Base-by-base conservation (phyloP, 345 rosid genomes). In the Lepidium sativum region DNA sequence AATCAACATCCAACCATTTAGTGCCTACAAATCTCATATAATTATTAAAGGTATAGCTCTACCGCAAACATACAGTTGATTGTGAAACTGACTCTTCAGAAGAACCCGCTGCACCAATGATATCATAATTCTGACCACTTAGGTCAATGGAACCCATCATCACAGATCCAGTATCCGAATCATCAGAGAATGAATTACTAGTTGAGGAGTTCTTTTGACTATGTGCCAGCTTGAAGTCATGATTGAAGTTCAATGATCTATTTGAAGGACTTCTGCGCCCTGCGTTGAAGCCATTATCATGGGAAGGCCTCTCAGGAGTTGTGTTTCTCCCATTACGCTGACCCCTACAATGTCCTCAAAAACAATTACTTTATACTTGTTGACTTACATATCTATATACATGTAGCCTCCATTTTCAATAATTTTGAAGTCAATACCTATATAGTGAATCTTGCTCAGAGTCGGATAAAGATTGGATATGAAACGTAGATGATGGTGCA, bases 61-160 rank as follows among this genome's bases (percentile, higher is more conserved):
- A 50, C 43, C 2, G 49, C 57, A 15, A 34, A 52, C 84, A 75
- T 77, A 87, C 88, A 10, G 74, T 10, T 54, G 76, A 57, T 21
- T 68, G 79, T 12, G 71, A 18, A 25, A 53, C 12, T 13, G 75
- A 53, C 12, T 67, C 81, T 14, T 63, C 51, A 43, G 82, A 66
- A 70, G 86, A 79, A 53, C 25, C 29, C 0, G 75, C 17, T 14
- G 64, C 38, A 50, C 50, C 7, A 1, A 62, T 45, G 17, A 63
- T 25, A 63, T 85, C 88, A 5, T 61, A 56, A 78, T 63, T 65
- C 2, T 69, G 75, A 51, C 56, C 34, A 10, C 69, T 18, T 1
- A 80, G 7, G 49, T 87, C 94, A 40, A 81, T 17, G 42, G 84
- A 75, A 67, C 80, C 82, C 51, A 57, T 8, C 39, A 68, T 18